A percentile compares a stretch with the other conserved stretches of the same genome.
These are phyloP conservation scores for Thalassiosira hispida DNA, from an alignment of 352 stramenopile genomes.

Conservation along the genomic window DNA sequence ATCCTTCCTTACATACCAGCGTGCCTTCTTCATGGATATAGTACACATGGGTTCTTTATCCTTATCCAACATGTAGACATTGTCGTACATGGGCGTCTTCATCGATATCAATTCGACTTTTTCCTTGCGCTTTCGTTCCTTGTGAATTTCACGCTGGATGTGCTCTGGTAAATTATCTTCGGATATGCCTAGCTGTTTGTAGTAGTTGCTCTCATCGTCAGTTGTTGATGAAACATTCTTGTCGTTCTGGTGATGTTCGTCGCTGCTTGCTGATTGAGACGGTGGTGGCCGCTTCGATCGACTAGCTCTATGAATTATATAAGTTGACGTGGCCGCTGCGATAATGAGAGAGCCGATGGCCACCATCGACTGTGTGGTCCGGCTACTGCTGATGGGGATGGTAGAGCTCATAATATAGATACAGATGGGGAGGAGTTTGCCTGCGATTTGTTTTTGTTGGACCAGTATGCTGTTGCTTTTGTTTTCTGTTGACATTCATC, in stretches of 20 bases:
- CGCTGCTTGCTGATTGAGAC: neutral
- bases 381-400: constrained; percentile 3
- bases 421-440: too few relatives aligned
- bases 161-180: constrained; percentile 59
- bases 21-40: constrained; percentile 79
- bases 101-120: constrained; percentile 69
- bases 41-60: constrained; percentile 59
- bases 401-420: neutral
- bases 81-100: constrained; percentile 83
- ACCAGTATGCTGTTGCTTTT: constrained; percentile 5
- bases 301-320: neutral
- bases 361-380: constrained; percentile 4
- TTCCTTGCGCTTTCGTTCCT: constrained; percentile 62
- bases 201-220: constrained; percentile 4
- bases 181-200: constrained; percentile 20
- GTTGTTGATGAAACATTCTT: too few relatives aligned
- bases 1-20: constrained; percentile 77
- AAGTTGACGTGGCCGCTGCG: constrained; percentile 3
- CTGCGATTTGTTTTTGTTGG: too few relatives aligned
- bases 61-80: constrained; percentile 75
- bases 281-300: neutral
- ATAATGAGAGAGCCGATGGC: neutral
- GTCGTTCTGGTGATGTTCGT: neutral
- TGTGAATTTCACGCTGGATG: constrained; percentile 65
- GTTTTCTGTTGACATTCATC: neutral